A percentile compares a stretch with the other conserved stretches of the same genome.
These are phyloP conservation scores for Ogataea henricii DNA, from an alignment of 805 yeast genomes.

Conservation along the genomic window DNA sequence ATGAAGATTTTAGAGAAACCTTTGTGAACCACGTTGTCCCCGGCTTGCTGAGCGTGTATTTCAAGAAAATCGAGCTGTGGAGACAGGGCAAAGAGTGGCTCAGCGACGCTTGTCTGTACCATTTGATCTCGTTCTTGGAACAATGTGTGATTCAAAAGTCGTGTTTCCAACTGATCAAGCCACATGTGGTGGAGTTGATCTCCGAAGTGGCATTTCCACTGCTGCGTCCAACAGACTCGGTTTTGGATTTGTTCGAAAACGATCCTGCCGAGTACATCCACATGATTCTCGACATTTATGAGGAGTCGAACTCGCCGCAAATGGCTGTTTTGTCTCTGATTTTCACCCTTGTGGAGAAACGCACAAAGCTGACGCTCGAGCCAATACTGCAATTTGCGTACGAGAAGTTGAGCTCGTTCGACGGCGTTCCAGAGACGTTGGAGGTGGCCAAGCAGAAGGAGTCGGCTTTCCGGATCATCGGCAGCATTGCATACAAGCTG, in stretches of 20 bases:
- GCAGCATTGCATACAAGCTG: constrained; percentile 65
- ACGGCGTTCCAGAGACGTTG: constrained; percentile 39
- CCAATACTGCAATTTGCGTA: constrained; percentile 64
- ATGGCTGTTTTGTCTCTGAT: constrained; percentile 76
- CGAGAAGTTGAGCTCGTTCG: constrained; percentile 45
- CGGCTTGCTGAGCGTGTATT: constrained; percentile 62
- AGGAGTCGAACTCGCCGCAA: constrained; percentile 66
- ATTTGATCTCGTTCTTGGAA: constrained; percentile 64
- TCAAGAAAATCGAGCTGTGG: constrained; percentile 75
- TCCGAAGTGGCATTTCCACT: constrained; percentile 79
- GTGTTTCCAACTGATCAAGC: constrained; percentile 71
- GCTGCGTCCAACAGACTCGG: constrained; percentile 70
- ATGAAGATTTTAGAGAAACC: constrained; percentile 58
- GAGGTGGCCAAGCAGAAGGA: constrained; percentile 69
- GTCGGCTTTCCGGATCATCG: constrained; percentile 77
- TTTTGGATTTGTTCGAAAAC: constrained; percentile 74
- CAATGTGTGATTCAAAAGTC: constrained; percentile 57
- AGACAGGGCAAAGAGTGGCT: constrained; percentile 68
- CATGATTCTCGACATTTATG: constrained; percentile 66
- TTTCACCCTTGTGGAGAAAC: constrained; percentile 68
- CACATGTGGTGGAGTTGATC: constrained; percentile 65
- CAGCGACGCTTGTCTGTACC: constrained; percentile 61
- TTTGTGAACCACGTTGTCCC: constrained; percentile 69
- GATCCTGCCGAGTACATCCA: constrained; percentile 94
- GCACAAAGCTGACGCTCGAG: constrained; percentile 59